Evolutionary conservation across 2,329 filamentous ascomycete genomes (phyloP).

Genomic region (Diaporthe ilicicola): DNA sequence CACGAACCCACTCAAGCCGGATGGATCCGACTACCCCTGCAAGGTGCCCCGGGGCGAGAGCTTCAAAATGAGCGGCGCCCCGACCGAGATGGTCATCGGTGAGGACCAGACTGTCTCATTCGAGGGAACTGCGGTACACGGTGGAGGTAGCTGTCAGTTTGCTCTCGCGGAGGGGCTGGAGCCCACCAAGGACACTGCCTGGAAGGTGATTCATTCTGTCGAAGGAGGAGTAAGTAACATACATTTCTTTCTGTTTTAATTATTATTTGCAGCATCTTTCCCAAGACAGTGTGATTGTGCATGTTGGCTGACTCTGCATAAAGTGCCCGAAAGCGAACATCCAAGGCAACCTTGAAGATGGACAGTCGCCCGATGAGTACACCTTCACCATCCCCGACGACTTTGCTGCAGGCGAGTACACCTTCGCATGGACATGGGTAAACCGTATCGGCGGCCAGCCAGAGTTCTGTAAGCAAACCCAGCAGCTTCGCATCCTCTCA

Average conservation of each 20-base stretch:
- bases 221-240: slow-evolving; percentile 61
- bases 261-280: not conserved
- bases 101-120: slow-evolving; percentile 60
- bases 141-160: slow-evolving; percentile 79
- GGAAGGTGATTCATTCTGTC: slow-evolving; percentile 77
- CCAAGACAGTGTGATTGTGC: not conserved
- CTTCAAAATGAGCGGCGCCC: slow-evolving; percentile 49
- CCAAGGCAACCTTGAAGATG: slow-evolving; percentile 56
- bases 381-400: slow-evolving; percentile 66
- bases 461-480: slow-evolving; percentile 65
- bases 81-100: slow-evolving; percentile 67
- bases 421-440: slow-evolving; percentile 80
- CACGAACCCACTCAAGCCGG: slow-evolving; percentile 66
- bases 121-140: slow-evolving; percentile 69
- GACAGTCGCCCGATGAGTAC: slow-evolving; percentile 56
- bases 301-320: not conserved
- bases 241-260: too few relatives aligned
- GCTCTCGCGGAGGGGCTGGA: slow-evolving; percentile 67
- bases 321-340: slow-evolving; percentile 64
- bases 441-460: slow-evolving; percentile 73
- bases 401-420: slow-evolving; percentile 69
- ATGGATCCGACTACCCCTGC: slow-evolving; percentile 74
- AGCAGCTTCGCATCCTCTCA: not conserved
- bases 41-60: slow-evolving; percentile 56
- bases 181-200: slow-evolving; percentile 64